Evolutionary conservation across 1,139 yeast species (phyloP).

Genomic region (Candida labiduridarum): DNA sequence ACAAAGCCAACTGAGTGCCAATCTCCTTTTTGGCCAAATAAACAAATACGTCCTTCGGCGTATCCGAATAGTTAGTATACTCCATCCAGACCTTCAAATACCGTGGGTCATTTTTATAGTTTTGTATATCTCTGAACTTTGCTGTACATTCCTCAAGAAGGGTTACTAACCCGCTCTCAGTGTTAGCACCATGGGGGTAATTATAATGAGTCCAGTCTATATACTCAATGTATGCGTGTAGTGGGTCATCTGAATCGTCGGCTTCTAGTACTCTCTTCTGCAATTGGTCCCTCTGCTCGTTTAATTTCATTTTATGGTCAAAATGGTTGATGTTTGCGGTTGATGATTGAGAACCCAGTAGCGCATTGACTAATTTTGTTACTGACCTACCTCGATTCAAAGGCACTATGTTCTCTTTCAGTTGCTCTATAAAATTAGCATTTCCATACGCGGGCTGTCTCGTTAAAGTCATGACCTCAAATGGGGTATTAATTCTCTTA

Average conservation of each 20-base stretch:
- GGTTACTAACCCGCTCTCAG: constrained; percentile 67
- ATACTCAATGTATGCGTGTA: constrained; percentile 71
- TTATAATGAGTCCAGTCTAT: constrained; percentile 69
- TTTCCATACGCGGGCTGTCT: not conserved
- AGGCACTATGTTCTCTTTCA: constrained; percentile 83
- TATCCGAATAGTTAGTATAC: constrained; percentile 68
- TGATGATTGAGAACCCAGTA: constrained; percentile 22
- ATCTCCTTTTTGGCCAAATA: constrained; percentile 76
- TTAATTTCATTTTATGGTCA: constrained; percentile 24
- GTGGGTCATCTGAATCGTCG: constrained; percentile 78
- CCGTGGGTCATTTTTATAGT: constrained; percentile 80
- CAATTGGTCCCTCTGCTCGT: constrained; percentile 41
- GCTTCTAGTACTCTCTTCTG: constrained; percentile 47
- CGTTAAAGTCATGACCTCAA: not conserved
- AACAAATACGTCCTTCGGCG: constrained; percentile 71
- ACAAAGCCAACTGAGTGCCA: constrained; percentile 67
- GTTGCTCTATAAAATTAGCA: constrained; percentile 49
- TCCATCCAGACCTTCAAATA: constrained; percentile 81
- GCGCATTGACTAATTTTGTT: constrained; percentile 50
- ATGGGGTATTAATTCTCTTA: not conserved
- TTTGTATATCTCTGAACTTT: constrained; percentile 61
- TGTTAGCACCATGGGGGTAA: constrained; percentile 68
- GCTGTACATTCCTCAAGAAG: constrained; percentile 75
- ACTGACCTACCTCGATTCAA: constrained; percentile 73
- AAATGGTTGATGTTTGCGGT: constrained; percentile 21